Evolutionary conservation across 176 grass and related monocot genomes (phyloP).

Genomic region (Miscanthus lutarioriparius): DNA sequence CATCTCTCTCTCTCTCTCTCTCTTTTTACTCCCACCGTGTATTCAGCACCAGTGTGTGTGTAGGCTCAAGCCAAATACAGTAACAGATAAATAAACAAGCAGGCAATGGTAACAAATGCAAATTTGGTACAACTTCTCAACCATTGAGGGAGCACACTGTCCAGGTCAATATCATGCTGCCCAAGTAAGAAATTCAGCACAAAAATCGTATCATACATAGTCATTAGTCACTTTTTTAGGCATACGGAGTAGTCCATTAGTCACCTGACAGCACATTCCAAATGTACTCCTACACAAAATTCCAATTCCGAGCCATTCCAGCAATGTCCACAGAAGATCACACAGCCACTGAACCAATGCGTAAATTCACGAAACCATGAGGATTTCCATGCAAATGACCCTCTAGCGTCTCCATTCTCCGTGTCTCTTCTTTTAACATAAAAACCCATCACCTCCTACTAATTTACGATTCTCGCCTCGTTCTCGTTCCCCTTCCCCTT

Average conservation of each 20-base stretch:
- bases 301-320: background rate
- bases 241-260: no score
- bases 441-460: background rate
- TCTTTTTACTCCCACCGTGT: no score
- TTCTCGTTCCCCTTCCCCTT: background rate
- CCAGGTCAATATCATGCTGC: background rate
- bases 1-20: no score
- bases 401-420: background rate
- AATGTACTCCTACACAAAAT: background rate
- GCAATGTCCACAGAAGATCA: background rate
- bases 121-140: background rate
- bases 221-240: no score
- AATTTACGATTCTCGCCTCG: background rate
- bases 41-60: no score
- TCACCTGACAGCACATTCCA: no score
- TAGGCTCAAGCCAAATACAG: no score
- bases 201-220: no score
- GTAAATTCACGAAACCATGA: rapidly evolving
- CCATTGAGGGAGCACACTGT: background rate
- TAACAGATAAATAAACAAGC: no score
- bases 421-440: background rate
- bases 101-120: background rate
- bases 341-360: background rate
- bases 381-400: background rate
- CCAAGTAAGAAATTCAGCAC: no score